Evolutionary conservation across 148 eudicot genomes (phyloP).

Genomic region (Vaccinium darrowii): DNA sequence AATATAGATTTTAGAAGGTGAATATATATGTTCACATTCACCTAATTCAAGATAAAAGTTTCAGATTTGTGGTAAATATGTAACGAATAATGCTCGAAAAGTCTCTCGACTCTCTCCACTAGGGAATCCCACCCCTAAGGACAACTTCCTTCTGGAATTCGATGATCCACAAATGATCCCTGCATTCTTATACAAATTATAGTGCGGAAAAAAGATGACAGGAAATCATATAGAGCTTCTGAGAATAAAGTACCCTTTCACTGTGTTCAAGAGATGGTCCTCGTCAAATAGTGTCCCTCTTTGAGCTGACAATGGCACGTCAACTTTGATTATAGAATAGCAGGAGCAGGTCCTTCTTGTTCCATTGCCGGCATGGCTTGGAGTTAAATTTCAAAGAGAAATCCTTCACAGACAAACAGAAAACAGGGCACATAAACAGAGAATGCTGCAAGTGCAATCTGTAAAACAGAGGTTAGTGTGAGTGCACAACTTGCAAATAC

Average conservation of each 20-base stretch:
- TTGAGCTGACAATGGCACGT: conserved; percentile 84
- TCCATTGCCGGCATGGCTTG: conserved; percentile 2
- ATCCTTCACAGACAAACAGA: not conserved
- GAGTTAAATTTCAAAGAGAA: not conserved
- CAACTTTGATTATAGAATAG: conserved; percentile 63
- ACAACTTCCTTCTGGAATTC: not conserved
- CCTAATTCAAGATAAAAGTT: not conserved
- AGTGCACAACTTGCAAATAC: not conserved
- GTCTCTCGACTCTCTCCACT: not conserved
- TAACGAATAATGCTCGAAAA: not conserved
- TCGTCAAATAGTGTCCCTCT: conserved; percentile 73
- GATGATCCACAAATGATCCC: not conserved
- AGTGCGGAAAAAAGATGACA: not conserved
- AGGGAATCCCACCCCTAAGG: not conserved
- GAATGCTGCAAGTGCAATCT: not conserved
- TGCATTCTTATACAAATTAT: not conserved
- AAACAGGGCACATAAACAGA: not conserved
- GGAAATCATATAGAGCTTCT: not conserved
- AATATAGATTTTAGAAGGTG: not conserved
- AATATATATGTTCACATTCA: not conserved
- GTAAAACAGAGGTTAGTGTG: not conserved
- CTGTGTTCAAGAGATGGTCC: conserved; percentile 82
- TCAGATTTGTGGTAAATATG: not conserved
- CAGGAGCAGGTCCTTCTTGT: conserved; percentile 64
- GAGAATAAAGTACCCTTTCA: conserved; percentile 68